Evolutionary conservation across 78 protist genomes (phyloP).

Genomic region (Dictyostelium intermedium): DNA sequence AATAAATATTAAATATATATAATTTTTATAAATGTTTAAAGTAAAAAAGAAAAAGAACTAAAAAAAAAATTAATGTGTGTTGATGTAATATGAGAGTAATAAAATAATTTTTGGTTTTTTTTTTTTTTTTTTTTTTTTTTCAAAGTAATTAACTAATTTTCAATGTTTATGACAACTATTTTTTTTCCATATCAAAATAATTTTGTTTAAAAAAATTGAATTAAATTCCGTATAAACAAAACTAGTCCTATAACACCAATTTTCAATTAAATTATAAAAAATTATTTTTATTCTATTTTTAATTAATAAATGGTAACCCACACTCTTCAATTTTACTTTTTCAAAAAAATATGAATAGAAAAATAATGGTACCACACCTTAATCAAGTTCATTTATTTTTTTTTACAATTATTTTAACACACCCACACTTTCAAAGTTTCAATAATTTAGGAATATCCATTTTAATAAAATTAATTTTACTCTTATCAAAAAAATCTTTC

Average conservation of each 20-base stretch:
- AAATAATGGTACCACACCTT: too few relatives aligned
- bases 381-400: background rate
- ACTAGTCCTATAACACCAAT: too few relatives aligned
- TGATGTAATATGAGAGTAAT: too few relatives aligned
- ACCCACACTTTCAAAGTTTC: background rate
- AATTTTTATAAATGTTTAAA: background rate
- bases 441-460: background rate
- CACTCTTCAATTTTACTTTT: background rate
- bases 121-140: background rate
- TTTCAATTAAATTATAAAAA: too few relatives aligned
- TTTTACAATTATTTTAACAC: background rate
- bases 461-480: background rate
- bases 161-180: too few relatives aligned
- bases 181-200: background rate
- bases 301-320: background rate
- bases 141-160: background rate
- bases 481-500: background rate
- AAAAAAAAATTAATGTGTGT: background rate
- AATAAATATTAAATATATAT: background rate
- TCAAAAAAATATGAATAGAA: too few relatives aligned
- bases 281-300: too few relatives aligned
- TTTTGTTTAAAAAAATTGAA: too few relatives aligned
- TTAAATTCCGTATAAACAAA: background rate
- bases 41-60: background rate
- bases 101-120: too few relatives aligned